phyloP scores from a whole-genome alignment of 768 basidiomycete species.

The Boletus rubroflammeus region DNA sequence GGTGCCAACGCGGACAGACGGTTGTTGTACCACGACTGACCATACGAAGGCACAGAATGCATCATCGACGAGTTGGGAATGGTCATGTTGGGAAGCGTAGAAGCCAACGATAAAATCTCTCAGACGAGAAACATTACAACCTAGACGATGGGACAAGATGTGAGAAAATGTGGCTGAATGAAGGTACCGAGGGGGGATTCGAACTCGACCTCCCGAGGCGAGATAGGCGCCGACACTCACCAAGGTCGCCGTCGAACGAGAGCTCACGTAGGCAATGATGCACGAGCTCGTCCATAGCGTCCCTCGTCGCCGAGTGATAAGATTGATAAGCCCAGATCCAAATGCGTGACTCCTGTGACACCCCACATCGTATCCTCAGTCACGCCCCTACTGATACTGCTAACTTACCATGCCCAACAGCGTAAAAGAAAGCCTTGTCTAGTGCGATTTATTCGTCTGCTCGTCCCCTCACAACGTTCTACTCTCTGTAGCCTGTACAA shows the following conservation, averaged over 20 bases:
- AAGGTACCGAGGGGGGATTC: slow-evolving; percentile 36
- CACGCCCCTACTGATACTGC: background rate
- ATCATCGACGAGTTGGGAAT: slow-evolving; percentile 64
- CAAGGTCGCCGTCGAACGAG: slow-evolving; percentile 86
- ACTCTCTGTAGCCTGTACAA: background rate
- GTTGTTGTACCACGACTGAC: slow-evolving; percentile 72
- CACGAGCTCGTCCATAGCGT: slow-evolving; percentile 71
- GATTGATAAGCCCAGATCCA: background rate
- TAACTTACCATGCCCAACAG: background rate
- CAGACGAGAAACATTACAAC: slow-evolving; percentile 70
- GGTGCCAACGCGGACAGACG: slow-evolving; percentile 72
- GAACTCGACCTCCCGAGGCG: slow-evolving; percentile 35
- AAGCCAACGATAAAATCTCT: slow-evolving; percentile 67
- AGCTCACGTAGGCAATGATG: slow-evolving; percentile 83
- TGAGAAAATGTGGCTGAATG: slow-evolving; percentile 17
- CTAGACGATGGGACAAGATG: slow-evolving; percentile 37
- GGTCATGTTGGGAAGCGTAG: slow-evolving; percentile 42
- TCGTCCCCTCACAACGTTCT: background rate
- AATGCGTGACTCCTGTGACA: background rate
- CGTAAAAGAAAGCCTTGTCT: background rate
- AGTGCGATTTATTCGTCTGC: background rate
- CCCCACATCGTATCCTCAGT: background rate
- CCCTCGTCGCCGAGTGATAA: background rate
- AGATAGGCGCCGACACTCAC: slow-evolving; percentile 44
- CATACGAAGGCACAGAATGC: slow-evolving; percentile 77